Percentiles rank a stretch among this genome's conserved stretches.
Evolutionary conservation across 2,329 filamentous ascomycete genomes (phyloP).

Genomic region (Coniochaeta ligniaria): DNA sequence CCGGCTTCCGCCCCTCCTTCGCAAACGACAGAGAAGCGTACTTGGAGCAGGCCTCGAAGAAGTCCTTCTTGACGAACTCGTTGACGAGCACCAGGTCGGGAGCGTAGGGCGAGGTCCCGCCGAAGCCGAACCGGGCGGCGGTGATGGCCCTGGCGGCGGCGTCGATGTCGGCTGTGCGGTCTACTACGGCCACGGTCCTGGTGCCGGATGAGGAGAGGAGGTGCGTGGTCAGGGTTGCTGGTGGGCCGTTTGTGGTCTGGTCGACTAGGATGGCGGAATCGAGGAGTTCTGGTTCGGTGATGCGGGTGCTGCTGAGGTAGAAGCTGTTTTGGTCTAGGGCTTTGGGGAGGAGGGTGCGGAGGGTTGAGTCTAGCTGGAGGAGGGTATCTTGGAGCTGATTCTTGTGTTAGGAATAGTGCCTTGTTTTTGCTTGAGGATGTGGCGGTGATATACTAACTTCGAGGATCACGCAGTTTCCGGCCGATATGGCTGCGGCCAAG

Average conservation of each 20-base stretch:
- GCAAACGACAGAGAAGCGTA: constrained; percentile 22
- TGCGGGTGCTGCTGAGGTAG: constrained; percentile 9
- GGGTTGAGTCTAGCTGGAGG: constrained; percentile 12
- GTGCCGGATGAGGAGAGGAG: constrained; percentile 10
- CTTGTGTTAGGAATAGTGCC: background rate
- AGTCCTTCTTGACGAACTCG: constrained; percentile 49
- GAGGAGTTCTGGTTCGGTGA: constrained; percentile 11
- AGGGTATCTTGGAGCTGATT: constrained; percentile 15
- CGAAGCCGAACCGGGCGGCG: constrained; percentile 44
- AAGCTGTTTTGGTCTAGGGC: constrained; percentile 19
- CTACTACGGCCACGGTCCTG: constrained; percentile 48
- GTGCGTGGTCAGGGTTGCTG: background rate
- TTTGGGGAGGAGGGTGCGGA: constrained; percentile 13
- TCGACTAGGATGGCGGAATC: constrained; percentile 15
- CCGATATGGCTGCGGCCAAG: constrained; percentile 25
- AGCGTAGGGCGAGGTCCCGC: constrained; percentile 51
- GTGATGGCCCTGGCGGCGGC: constrained; percentile 45
- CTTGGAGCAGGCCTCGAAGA: constrained; percentile 31
- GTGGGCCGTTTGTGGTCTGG: constrained; percentile 10
- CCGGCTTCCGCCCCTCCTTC: constrained; percentile 9
- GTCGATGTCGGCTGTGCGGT: constrained; percentile 48
- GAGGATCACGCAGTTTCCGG: constrained; percentile 23
- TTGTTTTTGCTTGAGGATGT: too few species aligned
- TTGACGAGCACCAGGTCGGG: constrained; percentile 60
- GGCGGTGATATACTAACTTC: background rate